These are phyloP conservation scores for Trametes sp. DNA, from an alignment of 1,284 basidiomycete genomes.

Conservation along the genomic window DNA sequence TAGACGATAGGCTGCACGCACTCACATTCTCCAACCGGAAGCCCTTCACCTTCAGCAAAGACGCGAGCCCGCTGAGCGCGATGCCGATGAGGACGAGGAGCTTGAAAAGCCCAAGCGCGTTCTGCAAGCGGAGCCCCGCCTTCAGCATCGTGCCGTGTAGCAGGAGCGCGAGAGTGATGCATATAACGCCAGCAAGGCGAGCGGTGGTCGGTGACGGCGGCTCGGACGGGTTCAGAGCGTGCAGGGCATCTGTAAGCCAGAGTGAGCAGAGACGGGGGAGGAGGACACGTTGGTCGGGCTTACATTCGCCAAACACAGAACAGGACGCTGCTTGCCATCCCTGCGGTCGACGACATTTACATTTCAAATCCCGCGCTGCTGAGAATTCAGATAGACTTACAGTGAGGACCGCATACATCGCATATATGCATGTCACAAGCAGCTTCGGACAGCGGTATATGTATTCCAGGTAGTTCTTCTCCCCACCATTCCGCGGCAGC, in stretches of 20 bases:
- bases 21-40: constrained; percentile 53
- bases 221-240: constrained; percentile 48
- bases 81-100: constrained; percentile 64
- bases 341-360: no score
- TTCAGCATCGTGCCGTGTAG: constrained; percentile 64
- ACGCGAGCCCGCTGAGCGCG: constrained; percentile 66
- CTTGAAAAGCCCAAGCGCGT: constrained; percentile 71
- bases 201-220: constrained; percentile 31
- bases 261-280: background rate
- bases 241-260: constrained; percentile 55
- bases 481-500: constrained; percentile 74
- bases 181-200: constrained; percentile 49
- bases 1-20: constrained; percentile 31
- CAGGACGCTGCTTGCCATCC: constrained; percentile 63
- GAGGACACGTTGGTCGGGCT: background rate
- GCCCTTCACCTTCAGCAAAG: constrained; percentile 55
- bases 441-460: constrained; percentile 71
- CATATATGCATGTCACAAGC: constrained; percentile 65
- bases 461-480: constrained; percentile 81
- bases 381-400: constrained; percentile 44
- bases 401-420: constrained; percentile 65
- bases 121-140: constrained; percentile 71
- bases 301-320: constrained; percentile 75
- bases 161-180: constrained; percentile 62
- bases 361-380: no score